Evolutionary conservation across 768 basidiomycete genomes (phyloP).

Genomic region (Leucogyrophana mollusca): DNA sequence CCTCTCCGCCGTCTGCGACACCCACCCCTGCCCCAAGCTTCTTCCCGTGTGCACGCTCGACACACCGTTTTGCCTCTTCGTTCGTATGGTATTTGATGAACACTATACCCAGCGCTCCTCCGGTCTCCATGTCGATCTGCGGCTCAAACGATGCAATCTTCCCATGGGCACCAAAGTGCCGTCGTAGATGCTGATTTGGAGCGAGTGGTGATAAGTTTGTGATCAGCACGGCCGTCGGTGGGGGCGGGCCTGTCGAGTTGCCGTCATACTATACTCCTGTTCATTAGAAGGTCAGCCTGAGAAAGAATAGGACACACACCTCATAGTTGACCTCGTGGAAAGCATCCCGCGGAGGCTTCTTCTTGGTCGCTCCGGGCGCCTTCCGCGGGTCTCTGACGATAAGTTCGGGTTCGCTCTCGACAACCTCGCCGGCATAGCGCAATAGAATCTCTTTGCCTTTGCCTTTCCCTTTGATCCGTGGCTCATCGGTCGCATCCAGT

Average conservation of each 20-base stretch:
- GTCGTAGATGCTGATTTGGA: conserved; percentile 60
- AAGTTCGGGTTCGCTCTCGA: conserved; percentile 41
- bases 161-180: conserved; percentile 65
- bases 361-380: conserved; percentile 33
- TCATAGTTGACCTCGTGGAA: conserved; percentile 54
- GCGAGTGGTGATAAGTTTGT: conserved; percentile 71
- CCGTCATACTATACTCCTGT: conserved; percentile 60
- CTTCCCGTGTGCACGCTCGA: conserved; percentile 66
- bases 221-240: conserved; percentile 72
- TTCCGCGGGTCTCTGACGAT: conserved; percentile 56
- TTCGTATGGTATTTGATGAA: conserved; percentile 65
- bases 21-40: conserved; percentile 49
- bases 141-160: conserved; percentile 65
- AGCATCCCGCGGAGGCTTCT: conserved; percentile 32
- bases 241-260: conserved; percentile 69
- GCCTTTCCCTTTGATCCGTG: conserved; percentile 58
- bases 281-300: conserved; percentile 1
- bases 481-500: conserved; percentile 30
- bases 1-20: conserved; percentile 46
- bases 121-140: conserved; percentile 78
- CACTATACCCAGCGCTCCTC: conserved; percentile 79
- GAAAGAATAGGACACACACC: conserved; percentile 37
- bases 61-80: conserved; percentile 67
- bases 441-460: conserved; percentile 60
- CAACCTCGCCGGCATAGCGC: conserved; percentile 55